Evolutionary conservation across 2,329 filamentous ascomycete species (phyloP).

Genomic region (Fusarium duplospermum): DNA sequence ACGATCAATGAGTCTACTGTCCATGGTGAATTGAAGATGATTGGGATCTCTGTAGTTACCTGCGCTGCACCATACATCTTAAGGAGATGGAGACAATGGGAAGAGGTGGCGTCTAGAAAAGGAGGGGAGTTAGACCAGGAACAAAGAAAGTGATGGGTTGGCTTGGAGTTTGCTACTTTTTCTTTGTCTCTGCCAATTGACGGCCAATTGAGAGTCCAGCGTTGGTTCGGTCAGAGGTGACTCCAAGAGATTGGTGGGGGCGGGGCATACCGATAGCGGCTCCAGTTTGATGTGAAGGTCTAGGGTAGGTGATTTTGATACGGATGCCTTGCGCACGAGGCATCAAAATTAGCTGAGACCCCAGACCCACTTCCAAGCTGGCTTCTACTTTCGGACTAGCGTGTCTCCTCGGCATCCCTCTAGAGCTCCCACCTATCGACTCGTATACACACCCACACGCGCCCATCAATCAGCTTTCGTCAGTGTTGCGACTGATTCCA

Average conservation of each 20-base stretch:
- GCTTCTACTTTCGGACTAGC: slow-evolving; percentile 14
- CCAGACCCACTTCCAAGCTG: slow-evolving; percentile 17
- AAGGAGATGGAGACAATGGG: not conserved
- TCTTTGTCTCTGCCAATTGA: slow-evolving; percentile 26
- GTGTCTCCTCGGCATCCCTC: not conserved
- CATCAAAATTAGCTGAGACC: not conserved
- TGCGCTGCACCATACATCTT: slow-evolving; percentile 42
- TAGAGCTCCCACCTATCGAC: not conserved
- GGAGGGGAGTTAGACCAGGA: not conserved
- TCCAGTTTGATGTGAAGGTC: not conserved
- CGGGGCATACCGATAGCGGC: slow-evolving; percentile 40
- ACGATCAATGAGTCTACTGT: not conserved
- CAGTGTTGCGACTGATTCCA: not conserved
- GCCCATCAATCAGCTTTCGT: slow-evolving; percentile 11
- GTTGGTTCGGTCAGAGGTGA: not conserved
- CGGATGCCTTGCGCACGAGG: slow-evolving; percentile 33
- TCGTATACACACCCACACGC: not conserved
- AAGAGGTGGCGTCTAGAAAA: not conserved
- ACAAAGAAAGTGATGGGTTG: not conserved
- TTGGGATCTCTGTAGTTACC: slow-evolving; percentile 12
- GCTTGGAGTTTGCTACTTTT: slow-evolving; percentile 23
- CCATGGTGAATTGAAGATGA: not conserved
- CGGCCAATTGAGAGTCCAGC: not conserved
- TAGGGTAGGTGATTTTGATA: slow-evolving; percentile 16
- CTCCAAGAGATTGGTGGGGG: slow-evolving; percentile 36